Evolutionary conservation across 2,329 filamentous ascomycete species (phyloP), one percentile per base, ranked within the genome.

Genomic region (Verticillium nonalfalfae): DNA sequence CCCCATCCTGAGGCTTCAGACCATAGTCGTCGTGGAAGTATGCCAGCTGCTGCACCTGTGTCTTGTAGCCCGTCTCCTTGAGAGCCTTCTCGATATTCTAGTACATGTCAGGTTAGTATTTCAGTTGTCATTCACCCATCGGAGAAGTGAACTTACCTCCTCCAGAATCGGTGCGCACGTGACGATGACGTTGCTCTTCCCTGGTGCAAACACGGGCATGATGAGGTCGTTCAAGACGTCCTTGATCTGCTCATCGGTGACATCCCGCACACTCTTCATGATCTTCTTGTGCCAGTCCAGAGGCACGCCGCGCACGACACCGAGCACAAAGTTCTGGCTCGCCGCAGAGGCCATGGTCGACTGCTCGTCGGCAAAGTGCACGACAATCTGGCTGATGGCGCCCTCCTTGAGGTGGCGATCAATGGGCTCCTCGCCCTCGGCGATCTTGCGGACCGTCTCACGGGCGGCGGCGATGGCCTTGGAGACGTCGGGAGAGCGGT

Each of bases 1-100:
- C 84, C 0, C 82, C 86, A 3, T 82, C 84, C 2, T 79, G 80
- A 2, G 81, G 82, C 72, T 90, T 83, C 56, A 97, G 76, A 0
- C 94, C 94, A 72, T 98, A 98, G 69, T 93, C 91, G 65, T 97
- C 91, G 73, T 96, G 87, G 74, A 96, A 98, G 68, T 90, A 84
- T 52, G 87, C 86, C 58, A 98, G 80, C 34, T 88, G 81, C 70
- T 88, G 88, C 45, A 90, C 82, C 70, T 91, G 84, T 0, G 90
- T 89, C 72, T 88, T 88, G 79, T 96, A 99, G 0, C 93, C 93
- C 61, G 86, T 87, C 1, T 78, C 79, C 66, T 86, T 82, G 68
- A 98, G 91, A 1, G 89, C 87, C 66, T 87, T 87, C 68, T 89
- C 85, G 67, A 97, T 86, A 63, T 83, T 84, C 92, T 96, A 10